Conservation (phyloP, 2,329 filamentous ascomycete genomes). For the Sporothrix pallida region DNA sequence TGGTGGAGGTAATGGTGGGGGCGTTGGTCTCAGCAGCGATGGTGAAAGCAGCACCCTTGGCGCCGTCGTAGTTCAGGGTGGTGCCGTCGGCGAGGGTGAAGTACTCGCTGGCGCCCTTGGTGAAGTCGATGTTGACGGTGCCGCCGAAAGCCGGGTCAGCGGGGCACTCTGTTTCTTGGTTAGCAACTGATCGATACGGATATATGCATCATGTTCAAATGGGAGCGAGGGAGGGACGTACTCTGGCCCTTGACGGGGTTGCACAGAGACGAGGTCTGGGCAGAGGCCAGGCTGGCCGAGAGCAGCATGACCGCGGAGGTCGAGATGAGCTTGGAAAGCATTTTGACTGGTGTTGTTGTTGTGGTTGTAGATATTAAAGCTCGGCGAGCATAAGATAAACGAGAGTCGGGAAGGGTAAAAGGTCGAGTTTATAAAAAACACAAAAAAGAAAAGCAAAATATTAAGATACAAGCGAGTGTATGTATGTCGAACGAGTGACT, state of each 20-base stretch:
- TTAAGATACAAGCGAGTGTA: conserved; percentile 31
- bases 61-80: conserved; percentile 52
- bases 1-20: conserved; percentile 75
- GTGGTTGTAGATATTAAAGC: conserved; percentile 24
- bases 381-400: conserved; percentile 20
- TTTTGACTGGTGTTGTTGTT: conserved; percentile 40
- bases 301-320: conserved; percentile 56
- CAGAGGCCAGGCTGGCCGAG: conserved; percentile 53
- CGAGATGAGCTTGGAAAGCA: conserved; percentile 56
- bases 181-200: neutral
- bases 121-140: conserved; percentile 72
- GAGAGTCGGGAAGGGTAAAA: neutral
- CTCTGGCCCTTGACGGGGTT: conserved; percentile 58
- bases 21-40: conserved; percentile 71
- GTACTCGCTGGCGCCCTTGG: conserved; percentile 67
- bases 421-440: neutral
- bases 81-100: conserved; percentile 57
- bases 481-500: conserved; percentile 29
- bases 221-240: conserved; percentile 34
- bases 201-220: neutral
- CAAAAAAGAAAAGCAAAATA: neutral
- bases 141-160: conserved; percentile 77
- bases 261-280: conserved; percentile 63
- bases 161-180: conserved; percentile 62
- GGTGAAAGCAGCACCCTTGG: conserved; percentile 61